These are phyloP conservation scores for Tylopilus intermedius DNA, from an alignment of 768 basidiomycete genomes.

Conservation along the genomic window DNA sequence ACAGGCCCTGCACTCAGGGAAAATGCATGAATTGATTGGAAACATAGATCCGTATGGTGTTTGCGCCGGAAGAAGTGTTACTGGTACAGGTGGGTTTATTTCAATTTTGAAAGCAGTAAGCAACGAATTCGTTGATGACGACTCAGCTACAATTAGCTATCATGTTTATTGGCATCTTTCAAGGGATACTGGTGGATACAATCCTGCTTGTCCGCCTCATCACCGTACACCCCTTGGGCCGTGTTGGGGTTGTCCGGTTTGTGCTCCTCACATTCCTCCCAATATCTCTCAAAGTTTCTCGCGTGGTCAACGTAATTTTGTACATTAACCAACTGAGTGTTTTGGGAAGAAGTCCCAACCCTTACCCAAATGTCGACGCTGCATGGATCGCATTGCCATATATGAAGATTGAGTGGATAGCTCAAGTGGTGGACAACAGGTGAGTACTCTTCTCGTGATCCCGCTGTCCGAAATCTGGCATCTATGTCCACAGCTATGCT, in stretches of 20 bases:
- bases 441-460: not conserved
- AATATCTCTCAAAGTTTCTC: constrained; percentile 17
- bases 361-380: not conserved
- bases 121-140: not conserved
- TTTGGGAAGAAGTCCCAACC: not conserved
- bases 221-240: too few relatives aligned
- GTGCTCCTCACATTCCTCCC: constrained; percentile 14
- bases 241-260: constrained; percentile 11
- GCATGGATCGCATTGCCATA: constrained; percentile 20
- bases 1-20: too few relatives aligned
- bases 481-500: constrained; percentile 13
- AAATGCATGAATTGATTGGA: not conserved
- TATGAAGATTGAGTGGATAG: constrained; percentile 28
- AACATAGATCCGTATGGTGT: not conserved
- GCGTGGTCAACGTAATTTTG: constrained; percentile 15
- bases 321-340: constrained; percentile 8
- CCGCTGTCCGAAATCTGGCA: not conserved
- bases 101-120: too few relatives aligned
- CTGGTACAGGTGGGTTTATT: not conserved
- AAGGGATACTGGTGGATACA: too few relatives aligned
- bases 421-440: constrained; percentile 27
- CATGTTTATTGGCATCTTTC: too few relatives aligned
- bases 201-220: too few relatives aligned
- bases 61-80: not conserved
- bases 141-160: not conserved